Evolutionary conservation across 257 asterid species (phyloP), one percentile per base, ranked within the genome.

Genomic region (Gentiana dahurica): DNA sequence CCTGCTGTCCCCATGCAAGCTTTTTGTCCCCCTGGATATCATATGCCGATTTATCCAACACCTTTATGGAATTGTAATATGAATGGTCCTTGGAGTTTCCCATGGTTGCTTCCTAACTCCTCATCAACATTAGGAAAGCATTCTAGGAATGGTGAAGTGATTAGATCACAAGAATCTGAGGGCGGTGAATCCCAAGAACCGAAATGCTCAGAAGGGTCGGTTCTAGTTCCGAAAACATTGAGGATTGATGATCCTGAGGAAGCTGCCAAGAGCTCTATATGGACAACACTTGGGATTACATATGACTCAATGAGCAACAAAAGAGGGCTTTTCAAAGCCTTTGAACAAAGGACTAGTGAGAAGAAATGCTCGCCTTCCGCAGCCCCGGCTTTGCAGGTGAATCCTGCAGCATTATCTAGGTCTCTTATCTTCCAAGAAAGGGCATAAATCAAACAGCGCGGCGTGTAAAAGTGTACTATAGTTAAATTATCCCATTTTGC

Each of bases 321-420:
- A 8, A 12, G 46, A 41, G 52, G 57, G 8, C 73, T 59, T 4
- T 63, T 74, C 45, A 63, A 57, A 65, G 69, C 90, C 38, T 74
- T 79, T 32, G 73, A 64, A 4, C 8, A 79, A 0, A 79, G 79
- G 58, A 75, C 62, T 13, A 71, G 61, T 37, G 41, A 58, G 11
- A 67, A 54, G 57, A 43, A 63, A 45, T 51, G 53, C 2, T 36
- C 65, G 35, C 74, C 54, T 34, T 64, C 63, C 55, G 51, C 72
- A 24, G 55, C 72, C 10, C 36, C 74, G 75, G 77, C 73, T 9
- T 36, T 79, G 64, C 88, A 81, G 53, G 94, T 94, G 6, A 88
- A 88, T 72, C 96, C 96, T 0, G 96, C 95, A 8, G 96, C 95
- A 38, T 72, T 80, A 5, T 85, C 86, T n/a, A 72, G 96, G 34